Percentiles rank a stretch among this genome's conserved stretches.
Evolutionary conservation across 2,329 filamentous ascomycete genomes (phyloP).

Genomic region (Alternaria sp.): DNA sequence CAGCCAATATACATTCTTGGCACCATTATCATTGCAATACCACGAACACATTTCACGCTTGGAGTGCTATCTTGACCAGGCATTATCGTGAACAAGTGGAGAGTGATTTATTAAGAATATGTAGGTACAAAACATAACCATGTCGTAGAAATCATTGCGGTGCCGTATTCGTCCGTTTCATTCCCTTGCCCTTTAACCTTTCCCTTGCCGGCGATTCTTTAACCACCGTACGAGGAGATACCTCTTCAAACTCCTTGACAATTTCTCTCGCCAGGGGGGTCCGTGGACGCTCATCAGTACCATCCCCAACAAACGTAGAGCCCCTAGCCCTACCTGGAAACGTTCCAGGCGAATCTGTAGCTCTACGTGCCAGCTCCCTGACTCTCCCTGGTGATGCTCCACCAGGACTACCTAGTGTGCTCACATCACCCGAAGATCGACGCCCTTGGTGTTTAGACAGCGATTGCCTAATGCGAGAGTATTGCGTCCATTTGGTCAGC

Average conservation of each 20-base stretch:
- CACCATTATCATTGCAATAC: background rate
- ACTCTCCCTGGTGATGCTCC: slow-evolving; percentile 15
- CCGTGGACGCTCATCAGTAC: slow-evolving; percentile 1
- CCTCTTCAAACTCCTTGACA: slow-evolving; percentile 11
- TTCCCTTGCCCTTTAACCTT: slow-evolving; percentile 20
- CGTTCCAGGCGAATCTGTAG: slow-evolving; percentile 9
- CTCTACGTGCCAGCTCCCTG: slow-evolving; percentile 14
- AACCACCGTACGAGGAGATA: slow-evolving; percentile 8
- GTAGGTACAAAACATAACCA: slow-evolving; percentile 12
- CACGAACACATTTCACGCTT: background rate
- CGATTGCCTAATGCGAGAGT: slow-evolving; percentile 33
- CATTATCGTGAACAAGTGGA: slow-evolving; percentile 11
- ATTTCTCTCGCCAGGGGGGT: slow-evolving; percentile 10
- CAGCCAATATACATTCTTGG: background rate
- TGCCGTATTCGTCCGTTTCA: slow-evolving; percentile 17
- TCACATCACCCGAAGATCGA: slow-evolving; percentile 20
- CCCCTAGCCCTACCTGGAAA: slow-evolving; percentile 10
- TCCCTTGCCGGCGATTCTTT: slow-evolving; percentile 16
- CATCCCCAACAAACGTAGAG: slow-evolving; percentile 6
- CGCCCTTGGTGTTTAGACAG: slow-evolving; percentile 33
- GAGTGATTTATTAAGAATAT: slow-evolving; percentile 19
- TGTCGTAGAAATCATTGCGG: slow-evolving; percentile 11
- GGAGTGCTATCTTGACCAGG: background rate
- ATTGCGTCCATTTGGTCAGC: slow-evolving; percentile 32
- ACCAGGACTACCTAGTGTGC: slow-evolving; percentile 6